Evolutionary conservation across 768 basidiomycete species (phyloP), one percentile per base, ranked within the genome.

Genomic region (Sporobolomyces pararoseus): DNA sequence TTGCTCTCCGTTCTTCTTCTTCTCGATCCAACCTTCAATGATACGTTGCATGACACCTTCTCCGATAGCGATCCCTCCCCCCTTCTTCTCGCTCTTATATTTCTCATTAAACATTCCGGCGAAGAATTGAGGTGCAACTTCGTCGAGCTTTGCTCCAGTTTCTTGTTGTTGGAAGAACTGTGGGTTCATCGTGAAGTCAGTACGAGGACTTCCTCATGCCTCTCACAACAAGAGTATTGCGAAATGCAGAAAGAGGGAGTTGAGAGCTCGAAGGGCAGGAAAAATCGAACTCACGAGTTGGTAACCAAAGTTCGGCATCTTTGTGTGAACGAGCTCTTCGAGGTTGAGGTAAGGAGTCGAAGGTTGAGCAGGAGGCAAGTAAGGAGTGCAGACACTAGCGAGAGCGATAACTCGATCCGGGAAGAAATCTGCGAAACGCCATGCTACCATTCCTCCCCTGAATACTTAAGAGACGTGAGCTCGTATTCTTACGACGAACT

Each of bases 391-490:
- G 57, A 70, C 72, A 47, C 61, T 63, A 2, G 69, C 69, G 49
- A 70, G n/a, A 25, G 63, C 66, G 14, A 68, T n/a, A 37, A 71
- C 63, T 0, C 73, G 34, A 23, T 68, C 46, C 4, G 73, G 69
- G 63, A 68, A 71, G 63, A 46, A 74, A 27, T 70, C 57, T 19
- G 37, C 47, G 50, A 74, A 74, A 16, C 73, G 46, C 73, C 73
- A 74, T 12, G 73, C 73, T 35, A 70, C 60, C 66, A 62, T 60
- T 44, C 72, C 72, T 66, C 72, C 72, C 72, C 72, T 70, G 51
- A 0, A 42, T 17, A 4, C 6, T 55, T n/a, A n/a, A n/a, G 12
- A 4, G 12, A 10, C 49, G 49, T 50, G 49, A 53, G 27, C 25
- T 25, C 27, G 7, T 12, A 13, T 31, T 12, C 32, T 31, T 7